Base-by-base conservation (phyloP, 257 asterid genomes). In the Salvia rosmarinus region DNA sequence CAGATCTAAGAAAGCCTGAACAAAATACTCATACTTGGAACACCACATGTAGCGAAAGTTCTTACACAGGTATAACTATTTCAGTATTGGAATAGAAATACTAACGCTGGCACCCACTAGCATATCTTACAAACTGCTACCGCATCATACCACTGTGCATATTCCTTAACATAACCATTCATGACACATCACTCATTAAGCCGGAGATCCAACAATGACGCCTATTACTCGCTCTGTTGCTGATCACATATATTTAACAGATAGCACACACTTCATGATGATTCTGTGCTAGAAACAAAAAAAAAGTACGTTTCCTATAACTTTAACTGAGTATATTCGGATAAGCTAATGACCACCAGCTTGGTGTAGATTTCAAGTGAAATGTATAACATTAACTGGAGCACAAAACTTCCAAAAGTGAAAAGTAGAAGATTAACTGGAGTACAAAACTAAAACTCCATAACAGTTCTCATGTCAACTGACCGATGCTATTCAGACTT, bases 21-120 rank as follows among this genome's bases (percentile, higher is more conserved):
- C 62, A 19, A 34, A 34, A 51, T 68, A 42, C 12, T 51, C 43
- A 62, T 68, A 44, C 9, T 52, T 20, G 32, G 51, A 57, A 50
- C 6, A 11, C 79, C 56, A 55, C 13, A 19, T 25, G 30, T 9
- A 40, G 63, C 21, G 16, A 6, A 58, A 50, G 9, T 25, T 10
- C 16, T 16, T 1, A 6, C 30, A 65, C 17, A 5, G 20, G n/a
- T 42, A 50, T 21, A 59, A 35, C 2, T 34, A n/a, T 59, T 32
- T 14, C 65, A 34, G 25, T 14, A 4, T 23, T 12, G 25, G n/a
- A 30, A 49, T n/a, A 32, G 12, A 3, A 34, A 62, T 49, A 39
- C 13, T 9, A 9, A 39, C 1, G 3, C 44, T 8, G 12, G 0
- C 13, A 9, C 12, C 44, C 44, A 39, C 44, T 39, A 39, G 44